Evolutionary conservation across 495 filamentous ascomycete genomes (phyloP).

Genomic region (Penicillium subrubescens): DNA sequence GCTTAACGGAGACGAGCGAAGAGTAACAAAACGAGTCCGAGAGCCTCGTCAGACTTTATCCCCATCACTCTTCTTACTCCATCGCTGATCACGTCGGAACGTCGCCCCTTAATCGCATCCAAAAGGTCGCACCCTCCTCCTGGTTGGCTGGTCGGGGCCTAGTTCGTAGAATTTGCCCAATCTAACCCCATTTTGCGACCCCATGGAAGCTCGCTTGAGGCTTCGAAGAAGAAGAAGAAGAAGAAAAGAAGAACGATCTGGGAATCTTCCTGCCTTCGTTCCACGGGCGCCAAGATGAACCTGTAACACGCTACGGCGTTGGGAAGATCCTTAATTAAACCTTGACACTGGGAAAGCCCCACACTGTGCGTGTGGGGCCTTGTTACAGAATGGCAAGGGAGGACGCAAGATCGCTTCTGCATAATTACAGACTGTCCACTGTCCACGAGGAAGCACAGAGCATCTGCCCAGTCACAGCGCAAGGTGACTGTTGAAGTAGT

Average conservation of each 20-base stretch:
- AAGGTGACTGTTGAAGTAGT: background rate
- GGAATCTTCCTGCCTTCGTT: slow-evolving; percentile 11
- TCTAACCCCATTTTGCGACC: slow-evolving; percentile 11
- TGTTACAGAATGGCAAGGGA: slow-evolving; percentile 23
- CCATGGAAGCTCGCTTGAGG: slow-evolving; percentile 28
- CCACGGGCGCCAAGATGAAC: slow-evolving; percentile 34
- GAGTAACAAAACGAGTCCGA: background rate
- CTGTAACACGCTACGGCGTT: slow-evolving; percentile 39
- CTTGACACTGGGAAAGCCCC: slow-evolving; percentile 35
- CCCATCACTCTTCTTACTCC: background rate
- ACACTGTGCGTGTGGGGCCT: slow-evolving; percentile 25
- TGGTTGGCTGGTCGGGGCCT: background rate
- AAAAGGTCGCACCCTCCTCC: background rate
- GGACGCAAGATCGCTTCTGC: slow-evolving; percentile 20
- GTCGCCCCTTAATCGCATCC: background rate
- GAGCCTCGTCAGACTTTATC: slow-evolving; percentile 4
- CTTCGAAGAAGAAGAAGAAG: slow-evolving; percentile 27
- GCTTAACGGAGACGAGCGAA: background rate
- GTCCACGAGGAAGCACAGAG: background rate
- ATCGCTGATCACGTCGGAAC: slow-evolving; percentile 6
- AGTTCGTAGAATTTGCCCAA: slow-evolving; percentile 23
- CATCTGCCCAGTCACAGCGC: background rate
- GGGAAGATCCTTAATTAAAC: slow-evolving; percentile 52
- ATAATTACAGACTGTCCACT: background rate
- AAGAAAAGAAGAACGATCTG: slow-evolving; percentile 28